Base-by-base conservation (phyloP, 2,329 filamentous ascomycete genomes). In the Coniosporium tulheliwenetii region DNA sequence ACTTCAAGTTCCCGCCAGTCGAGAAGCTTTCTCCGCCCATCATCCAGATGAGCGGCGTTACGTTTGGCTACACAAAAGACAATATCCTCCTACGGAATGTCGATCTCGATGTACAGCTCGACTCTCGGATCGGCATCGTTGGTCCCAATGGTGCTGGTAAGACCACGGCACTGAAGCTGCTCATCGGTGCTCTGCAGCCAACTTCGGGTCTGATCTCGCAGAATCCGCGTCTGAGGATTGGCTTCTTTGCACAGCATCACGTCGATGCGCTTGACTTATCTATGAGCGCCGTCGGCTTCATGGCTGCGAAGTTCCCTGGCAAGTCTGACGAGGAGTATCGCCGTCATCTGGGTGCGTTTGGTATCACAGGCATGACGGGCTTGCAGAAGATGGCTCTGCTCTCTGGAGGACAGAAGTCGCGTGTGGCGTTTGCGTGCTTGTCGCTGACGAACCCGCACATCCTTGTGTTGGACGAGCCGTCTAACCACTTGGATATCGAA, bases 61-160 rank as follows among this genome's bases (percentile, higher is more conserved):
- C 78, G 0, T 98, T 98, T 58, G 87, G 89, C 38, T 98, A 98
- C 65, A 75, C 66, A 5, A 66, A 71, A 45, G 86, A 93, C 56
- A 85, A 82, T 10, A 75, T 80, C 16, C 71, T 98, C 35, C 75
- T 98, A 35, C 75, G 66, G 49, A 79, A 94, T 51, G 84, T 98
- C 44, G 91, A 98, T 55, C 72, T 98, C 16, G 89, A 96, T 58
- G 91, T 98, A 12, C 91, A 98, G 62, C 79, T 98, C 35, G 91
- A 98, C 64, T 96, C 89, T 8, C 83, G 91, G 47, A 98, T 98
- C 52, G 91, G 91, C 56, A 98, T 98, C 56, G 89, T 98, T n/a
- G 91, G 91, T 12, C 91, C 91, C 55, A 98, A 98, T 71, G 91
- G 91, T 63, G 91, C 91, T 36, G 91, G 91, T 72, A 98, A 98